Percentiles rank a stretch among this genome's conserved stretches.
Conservation (phyloP, 2,329 filamentous ascomycete genomes). For the Metarhizium album region DNA sequence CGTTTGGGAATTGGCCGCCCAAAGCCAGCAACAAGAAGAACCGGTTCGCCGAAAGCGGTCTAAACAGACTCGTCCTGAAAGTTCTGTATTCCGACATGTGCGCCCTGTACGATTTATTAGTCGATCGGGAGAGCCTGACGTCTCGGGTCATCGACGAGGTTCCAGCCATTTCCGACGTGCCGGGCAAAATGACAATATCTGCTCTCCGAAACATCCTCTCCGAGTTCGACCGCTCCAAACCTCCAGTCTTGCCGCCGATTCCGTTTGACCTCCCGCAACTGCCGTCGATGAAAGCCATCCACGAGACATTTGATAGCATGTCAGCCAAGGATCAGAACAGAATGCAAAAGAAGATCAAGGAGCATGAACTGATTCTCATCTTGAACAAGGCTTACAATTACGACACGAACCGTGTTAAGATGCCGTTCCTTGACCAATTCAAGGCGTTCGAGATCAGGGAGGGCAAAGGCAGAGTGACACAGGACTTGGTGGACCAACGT, state of each 20-base stretch:
- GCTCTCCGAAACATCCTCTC: constrained; percentile 70
- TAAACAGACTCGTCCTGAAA: constrained; percentile 74
- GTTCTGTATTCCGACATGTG: constrained; percentile 80
- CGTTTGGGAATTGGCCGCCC: constrained; percentile 69
- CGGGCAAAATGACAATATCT: constrained; percentile 50
- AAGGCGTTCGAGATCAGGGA: constrained; percentile 61
- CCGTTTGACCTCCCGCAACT: constrained; percentile 80
- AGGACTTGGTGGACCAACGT: constrained; percentile 60
- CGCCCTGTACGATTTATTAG: constrained; percentile 77
- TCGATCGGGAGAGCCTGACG: constrained; percentile 68
- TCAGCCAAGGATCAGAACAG: constrained; percentile 66
- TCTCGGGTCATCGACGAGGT: constrained; percentile 65
- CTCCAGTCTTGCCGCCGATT: constrained; percentile 81
- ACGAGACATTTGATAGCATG: constrained; percentile 52
- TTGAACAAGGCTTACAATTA: constrained; percentile 75
- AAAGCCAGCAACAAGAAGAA: constrained; percentile 91
- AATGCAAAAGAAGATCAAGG: constrained; percentile 61
- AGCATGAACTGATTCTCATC: constrained; percentile 65
- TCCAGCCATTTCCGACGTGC: constrained; percentile 41
- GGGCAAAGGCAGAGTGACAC: constrained; percentile 49
- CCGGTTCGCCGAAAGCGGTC: constrained; percentile 69
- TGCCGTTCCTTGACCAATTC: constrained; percentile 59
- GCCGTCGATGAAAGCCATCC: constrained; percentile 56
- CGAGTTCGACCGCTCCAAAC: constrained; percentile 82
- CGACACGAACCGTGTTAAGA: constrained; percentile 47